A percentile compares a stretch with the other conserved stretches of the same genome.
Conservation (phyloP, 257 asterid genomes). For the Nicotiana otophora region DNA sequence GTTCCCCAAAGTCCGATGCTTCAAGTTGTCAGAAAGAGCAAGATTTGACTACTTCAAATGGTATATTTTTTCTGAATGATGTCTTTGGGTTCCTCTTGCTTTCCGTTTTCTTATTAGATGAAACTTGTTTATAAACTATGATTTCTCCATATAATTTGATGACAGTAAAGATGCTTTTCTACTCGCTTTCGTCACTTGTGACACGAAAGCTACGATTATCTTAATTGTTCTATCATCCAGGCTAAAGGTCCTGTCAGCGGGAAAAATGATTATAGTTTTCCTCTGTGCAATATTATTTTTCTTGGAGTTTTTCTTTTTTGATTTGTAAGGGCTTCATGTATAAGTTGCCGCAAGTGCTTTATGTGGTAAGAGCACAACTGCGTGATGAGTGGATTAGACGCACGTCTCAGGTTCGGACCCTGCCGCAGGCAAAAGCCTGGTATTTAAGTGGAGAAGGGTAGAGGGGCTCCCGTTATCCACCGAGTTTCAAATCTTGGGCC, state of each 20-base stretch:
- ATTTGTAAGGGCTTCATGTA: background rate
- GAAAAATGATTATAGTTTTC: background rate
- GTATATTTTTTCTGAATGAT: conserved; percentile 24
- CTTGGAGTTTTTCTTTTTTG: background rate
- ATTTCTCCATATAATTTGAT: background rate
- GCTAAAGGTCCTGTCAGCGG: background rate
- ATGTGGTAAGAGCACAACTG: background rate
- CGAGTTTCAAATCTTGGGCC: background rate
- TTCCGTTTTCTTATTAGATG: conserved; percentile 6
- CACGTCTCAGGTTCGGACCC: background rate
- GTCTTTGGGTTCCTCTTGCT: background rate
- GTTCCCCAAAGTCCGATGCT: conserved; percentile 59
- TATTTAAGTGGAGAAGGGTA: background rate
- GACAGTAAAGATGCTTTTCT: background rate
- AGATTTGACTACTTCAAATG: conserved; percentile 52
- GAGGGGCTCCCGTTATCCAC: background rate
- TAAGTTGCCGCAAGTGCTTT: background rate
- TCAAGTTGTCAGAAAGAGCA: conserved; percentile 51
- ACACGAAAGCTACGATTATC: background rate
- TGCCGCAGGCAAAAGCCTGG: background rate
- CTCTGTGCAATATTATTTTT: background rate
- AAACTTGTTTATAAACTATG: background rate
- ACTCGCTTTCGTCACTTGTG: background rate
- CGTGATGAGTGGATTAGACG: background rate
- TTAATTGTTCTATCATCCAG: background rate